Evolutionary conservation across 768 basidiomycete species (phyloP).

Genomic region (Boletus sensibilis): DNA sequence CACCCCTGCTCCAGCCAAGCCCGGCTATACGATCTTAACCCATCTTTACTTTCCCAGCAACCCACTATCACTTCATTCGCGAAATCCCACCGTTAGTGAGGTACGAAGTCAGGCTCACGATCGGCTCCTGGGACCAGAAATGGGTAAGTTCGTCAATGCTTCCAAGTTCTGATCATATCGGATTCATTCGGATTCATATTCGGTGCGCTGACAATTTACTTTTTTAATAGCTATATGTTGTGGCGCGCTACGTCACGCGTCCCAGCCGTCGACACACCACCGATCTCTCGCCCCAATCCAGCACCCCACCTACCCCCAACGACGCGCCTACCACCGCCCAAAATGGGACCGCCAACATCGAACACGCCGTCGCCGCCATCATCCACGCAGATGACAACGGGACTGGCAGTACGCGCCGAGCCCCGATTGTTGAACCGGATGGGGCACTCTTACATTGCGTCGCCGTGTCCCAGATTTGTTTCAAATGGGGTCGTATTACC

Average conservation of each 20-base stretch:
- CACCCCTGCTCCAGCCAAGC: neutral
- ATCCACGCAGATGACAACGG: neutral
- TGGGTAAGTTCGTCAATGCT: conserved; percentile 50
- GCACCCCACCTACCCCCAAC: conserved; percentile 25
- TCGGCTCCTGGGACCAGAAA: conserved; percentile 74
- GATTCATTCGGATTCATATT: neutral
- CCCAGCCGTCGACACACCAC: conserved; percentile 28
- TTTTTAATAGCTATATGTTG: conserved; percentile 51
- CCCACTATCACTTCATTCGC: conserved; percentile 65
- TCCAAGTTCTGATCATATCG: neutral
- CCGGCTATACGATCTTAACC: neutral
- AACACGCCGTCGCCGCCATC: conserved; percentile 14
- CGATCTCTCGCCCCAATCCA: conserved; percentile 23
- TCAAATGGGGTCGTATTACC: conserved; percentile 70
- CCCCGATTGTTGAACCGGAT: conserved; percentile 36
- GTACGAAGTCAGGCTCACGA: conserved; percentile 58
- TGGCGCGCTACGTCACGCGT: conserved; percentile 63
- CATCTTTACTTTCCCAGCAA: conserved; percentile 38
- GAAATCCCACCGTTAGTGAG: conserved; percentile 64
- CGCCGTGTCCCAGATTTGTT: conserved; percentile 61
- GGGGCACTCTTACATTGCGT: conserved; percentile 62
- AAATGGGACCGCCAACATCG: conserved; percentile 14
- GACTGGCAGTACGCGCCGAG: neutral
- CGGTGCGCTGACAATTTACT: neutral
- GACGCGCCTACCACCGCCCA: neutral